Percentiles rank a stretch among this genome's conserved stretches.
Conservation (phyloP, 768 basidiomycete genomes). For the Termitomyces sp. region DNA sequence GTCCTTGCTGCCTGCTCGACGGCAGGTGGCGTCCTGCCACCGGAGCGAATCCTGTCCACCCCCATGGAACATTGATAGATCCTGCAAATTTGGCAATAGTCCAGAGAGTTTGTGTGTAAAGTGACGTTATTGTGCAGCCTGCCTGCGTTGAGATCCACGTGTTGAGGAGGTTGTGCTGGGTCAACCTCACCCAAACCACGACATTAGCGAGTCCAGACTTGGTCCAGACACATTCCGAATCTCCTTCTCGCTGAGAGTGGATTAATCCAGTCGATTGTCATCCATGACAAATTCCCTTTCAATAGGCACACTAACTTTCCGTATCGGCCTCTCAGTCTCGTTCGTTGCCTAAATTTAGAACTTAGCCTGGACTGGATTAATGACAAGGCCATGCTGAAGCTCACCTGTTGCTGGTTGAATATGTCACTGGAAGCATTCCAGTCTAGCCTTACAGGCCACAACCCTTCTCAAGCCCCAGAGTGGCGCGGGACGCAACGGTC, state of each 20-base stretch:
- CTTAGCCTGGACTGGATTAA: neutral
- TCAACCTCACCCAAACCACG: neutral
- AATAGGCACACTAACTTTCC: neutral
- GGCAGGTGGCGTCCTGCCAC: neutral
- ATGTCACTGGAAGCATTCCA: neutral
- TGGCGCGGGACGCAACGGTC: neutral
- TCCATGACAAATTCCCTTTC: neutral
- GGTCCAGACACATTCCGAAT: neutral
- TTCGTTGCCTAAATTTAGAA: neutral
- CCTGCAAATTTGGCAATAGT: neutral
- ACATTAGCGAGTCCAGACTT: neutral
- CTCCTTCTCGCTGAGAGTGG: neutral
- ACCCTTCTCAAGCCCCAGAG: too few species aligned
- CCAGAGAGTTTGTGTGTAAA: neutral
- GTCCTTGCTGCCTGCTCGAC: neutral
- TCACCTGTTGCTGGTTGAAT: neutral
- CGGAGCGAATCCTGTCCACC: neutral
- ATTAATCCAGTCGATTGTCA: neutral
- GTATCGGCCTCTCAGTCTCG: neutral
- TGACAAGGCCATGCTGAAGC: constrained; percentile 1
- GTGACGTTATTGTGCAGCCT: neutral
- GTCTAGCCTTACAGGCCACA: neutral
- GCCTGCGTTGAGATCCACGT: neutral
- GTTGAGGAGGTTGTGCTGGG: neutral
- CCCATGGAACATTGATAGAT: neutral